These are phyloP conservation scores for Xylaria castorea DNA, from an alignment of 495 filamentous ascomycete species.

Conservation along the genomic window DNA sequence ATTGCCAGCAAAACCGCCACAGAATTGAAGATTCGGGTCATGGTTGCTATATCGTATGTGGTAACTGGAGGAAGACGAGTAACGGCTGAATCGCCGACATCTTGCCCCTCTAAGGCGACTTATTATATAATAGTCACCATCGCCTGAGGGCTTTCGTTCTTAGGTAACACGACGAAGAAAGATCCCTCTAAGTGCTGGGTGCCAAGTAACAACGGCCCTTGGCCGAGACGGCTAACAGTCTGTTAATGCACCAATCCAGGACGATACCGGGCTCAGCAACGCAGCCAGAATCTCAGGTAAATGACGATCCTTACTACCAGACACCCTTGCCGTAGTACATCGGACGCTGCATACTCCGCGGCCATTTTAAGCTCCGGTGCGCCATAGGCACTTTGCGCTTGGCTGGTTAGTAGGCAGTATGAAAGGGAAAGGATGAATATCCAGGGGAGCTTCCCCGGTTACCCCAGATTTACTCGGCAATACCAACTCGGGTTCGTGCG, in stretches of 20 bases:
- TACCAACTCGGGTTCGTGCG: not conserved
- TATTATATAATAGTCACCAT: not conserved
- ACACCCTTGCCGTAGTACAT: not conserved
- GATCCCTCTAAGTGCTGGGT: not conserved
- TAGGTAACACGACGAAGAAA: not conserved
- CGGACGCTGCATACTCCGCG: slow-evolving; percentile 15
- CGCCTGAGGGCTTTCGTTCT: not conserved
- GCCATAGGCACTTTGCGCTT: not conserved
- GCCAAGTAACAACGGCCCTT: slow-evolving; percentile 16
- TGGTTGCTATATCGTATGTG: slow-evolving; percentile 4
- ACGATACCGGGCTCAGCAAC: slow-evolving; percentile 2
- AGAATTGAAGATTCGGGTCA: slow-evolving; percentile 8
- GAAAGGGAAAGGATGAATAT: not conserved
- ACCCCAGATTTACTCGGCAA: not conserved
- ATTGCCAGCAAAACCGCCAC: not conserved
- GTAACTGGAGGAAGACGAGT: not conserved
- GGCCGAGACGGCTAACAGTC: not conserved
- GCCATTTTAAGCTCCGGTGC: slow-evolving; percentile 5
- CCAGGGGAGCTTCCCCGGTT: not conserved
- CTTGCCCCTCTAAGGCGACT: not conserved
- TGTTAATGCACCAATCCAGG: slow-evolving; percentile 24
- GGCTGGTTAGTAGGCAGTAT: not conserved
- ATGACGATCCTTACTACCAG: not conserved
- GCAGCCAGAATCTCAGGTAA: not conserved
- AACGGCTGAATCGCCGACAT: not conserved